Evolutionary conservation across 805 yeast genomes (phyloP).

Genomic region (Candida sakaeoensis): DNA sequence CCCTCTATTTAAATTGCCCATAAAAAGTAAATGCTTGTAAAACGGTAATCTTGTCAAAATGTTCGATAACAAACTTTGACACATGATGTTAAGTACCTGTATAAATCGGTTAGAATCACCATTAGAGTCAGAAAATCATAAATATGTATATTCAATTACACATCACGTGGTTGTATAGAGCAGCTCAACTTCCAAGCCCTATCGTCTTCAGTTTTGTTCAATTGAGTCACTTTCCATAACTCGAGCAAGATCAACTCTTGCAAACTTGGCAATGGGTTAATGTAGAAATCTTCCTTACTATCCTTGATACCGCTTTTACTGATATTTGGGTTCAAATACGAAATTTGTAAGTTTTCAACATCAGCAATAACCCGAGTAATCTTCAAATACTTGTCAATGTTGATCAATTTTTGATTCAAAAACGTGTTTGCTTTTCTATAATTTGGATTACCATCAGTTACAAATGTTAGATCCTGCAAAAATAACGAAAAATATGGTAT

Average conservation of each 20-base stretch:
- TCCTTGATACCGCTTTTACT: constrained; percentile 10
- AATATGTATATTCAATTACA: background rate
- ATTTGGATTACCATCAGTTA: constrained; percentile 77
- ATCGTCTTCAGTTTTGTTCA: constrained; percentile 58
- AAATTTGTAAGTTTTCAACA: constrained; percentile 64
- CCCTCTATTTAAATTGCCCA: too few species aligned
- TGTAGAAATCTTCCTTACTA: constrained; percentile 29
- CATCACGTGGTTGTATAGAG: constrained; percentile 50
- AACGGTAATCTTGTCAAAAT: too few species aligned
- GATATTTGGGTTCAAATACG: constrained; percentile 30
- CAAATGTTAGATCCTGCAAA: constrained; percentile 74
- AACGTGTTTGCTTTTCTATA: constrained; percentile 58
- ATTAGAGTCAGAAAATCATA: too few species aligned
- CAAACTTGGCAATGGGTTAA: constrained; percentile 39
- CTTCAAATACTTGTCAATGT: constrained; percentile 70
- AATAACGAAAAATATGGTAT: constrained; percentile 77
- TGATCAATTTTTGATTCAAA: constrained; percentile 57
- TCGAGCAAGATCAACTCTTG: constrained; percentile 64
- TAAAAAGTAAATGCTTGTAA: too few species aligned
- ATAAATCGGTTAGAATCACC: too few species aligned
- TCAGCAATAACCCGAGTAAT: constrained; percentile 64
- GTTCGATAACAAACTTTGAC: too few species aligned
- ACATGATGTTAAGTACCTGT: too few species aligned
- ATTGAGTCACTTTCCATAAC: constrained; percentile 64
- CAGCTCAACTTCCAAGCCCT: constrained; percentile 74